Conservation (phyloP, 495 filamentous ascomycete genomes). For the Penicillium paxilli region DNA sequence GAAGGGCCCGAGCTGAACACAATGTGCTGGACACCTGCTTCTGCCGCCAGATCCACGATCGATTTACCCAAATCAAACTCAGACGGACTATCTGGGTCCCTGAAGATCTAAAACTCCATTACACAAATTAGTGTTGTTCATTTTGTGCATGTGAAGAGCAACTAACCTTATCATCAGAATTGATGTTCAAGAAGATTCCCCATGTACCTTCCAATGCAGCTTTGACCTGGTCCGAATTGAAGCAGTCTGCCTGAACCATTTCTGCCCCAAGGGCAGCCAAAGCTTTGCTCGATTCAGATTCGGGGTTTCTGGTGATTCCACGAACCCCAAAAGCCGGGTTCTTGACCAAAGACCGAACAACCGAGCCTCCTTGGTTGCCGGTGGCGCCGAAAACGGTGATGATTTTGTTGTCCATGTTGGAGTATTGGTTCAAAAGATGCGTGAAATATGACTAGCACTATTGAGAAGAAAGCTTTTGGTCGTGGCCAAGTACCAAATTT, state of each 20-base stretch:
- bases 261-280: constrained; percentile 45
- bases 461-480: no score
- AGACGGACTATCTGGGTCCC: constrained; percentile 12
- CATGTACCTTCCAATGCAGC: constrained; percentile 25
- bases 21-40: constrained; percentile 25
- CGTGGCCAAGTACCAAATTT: no score
- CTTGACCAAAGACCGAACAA: constrained; percentile 32
- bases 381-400: constrained; percentile 26
- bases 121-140: background rate
- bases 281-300: constrained; percentile 37
- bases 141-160: background rate
- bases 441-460: no score
- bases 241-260: constrained; percentile 43
- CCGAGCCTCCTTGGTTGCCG: constrained; percentile 47
- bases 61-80: constrained; percentile 31
- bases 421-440: background rate
- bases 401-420: constrained; percentile 4
- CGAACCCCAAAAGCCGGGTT: constrained; percentile 35
- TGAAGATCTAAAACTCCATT: constrained; percentile 6
- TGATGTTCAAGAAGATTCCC: constrained; percentile 34
- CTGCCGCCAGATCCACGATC: constrained; percentile 25
- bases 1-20: constrained; percentile 21
- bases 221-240: constrained; percentile 23
- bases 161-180: constrained; percentile 30
- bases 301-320: constrained; percentile 38